Percentiles rank a stretch among this genome's conserved stretches.
phyloP scores from a whole-genome alignment of 2,329 filamentous ascomycete genomes.

The Fusarium aywerte region DNA sequence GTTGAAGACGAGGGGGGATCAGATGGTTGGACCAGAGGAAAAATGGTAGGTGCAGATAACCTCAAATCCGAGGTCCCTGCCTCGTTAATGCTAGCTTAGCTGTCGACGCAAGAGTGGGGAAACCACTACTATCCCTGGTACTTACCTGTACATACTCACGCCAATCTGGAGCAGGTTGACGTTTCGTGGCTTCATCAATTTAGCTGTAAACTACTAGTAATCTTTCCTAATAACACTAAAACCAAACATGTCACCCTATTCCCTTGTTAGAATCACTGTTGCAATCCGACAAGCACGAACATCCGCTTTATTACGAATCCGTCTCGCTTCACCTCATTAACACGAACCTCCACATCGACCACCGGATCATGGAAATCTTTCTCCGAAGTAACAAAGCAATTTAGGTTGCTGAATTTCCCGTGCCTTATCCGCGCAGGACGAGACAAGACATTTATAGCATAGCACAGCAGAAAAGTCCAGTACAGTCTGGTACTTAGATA shows the following conservation, averaged over 20 bases:
- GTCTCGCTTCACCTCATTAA: not conserved
- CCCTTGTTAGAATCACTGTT: slow-evolving; percentile 1
- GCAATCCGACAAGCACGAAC: slow-evolving; percentile 3
- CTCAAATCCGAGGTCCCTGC: slow-evolving; percentile 27
- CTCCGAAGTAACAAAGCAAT: slow-evolving; percentile 29
- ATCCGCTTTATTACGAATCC: slow-evolving; percentile 12
- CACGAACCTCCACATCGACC: slow-evolving; percentile 19
- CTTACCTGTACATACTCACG: slow-evolving; percentile 1
- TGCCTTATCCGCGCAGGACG: slow-evolving; percentile 38
- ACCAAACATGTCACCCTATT: slow-evolving; percentile 11
- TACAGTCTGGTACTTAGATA: slow-evolving; percentile 16
- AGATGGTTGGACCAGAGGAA: slow-evolving; percentile 19
- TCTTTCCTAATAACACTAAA: not conserved
- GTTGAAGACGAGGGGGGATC: not conserved
- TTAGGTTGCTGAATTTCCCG: slow-evolving; percentile 32
- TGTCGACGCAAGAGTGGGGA: slow-evolving; percentile 28
- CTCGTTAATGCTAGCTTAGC: slow-evolving; percentile 24
- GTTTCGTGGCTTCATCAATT: slow-evolving; percentile 18
- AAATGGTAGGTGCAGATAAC: slow-evolving; percentile 28
- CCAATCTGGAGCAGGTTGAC: slow-evolving; percentile 13
- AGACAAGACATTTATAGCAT: slow-evolving; percentile 4
- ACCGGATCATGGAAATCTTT: slow-evolving; percentile 19
- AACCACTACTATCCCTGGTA: not conserved
- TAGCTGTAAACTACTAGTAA: too few species aligned
- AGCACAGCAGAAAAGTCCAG: slow-evolving; percentile 5